Evolutionary conservation across 768 basidiomycete species (phyloP), one percentile per base, ranked within the genome.

Genomic region (Panaeolus cyanescens): DNA sequence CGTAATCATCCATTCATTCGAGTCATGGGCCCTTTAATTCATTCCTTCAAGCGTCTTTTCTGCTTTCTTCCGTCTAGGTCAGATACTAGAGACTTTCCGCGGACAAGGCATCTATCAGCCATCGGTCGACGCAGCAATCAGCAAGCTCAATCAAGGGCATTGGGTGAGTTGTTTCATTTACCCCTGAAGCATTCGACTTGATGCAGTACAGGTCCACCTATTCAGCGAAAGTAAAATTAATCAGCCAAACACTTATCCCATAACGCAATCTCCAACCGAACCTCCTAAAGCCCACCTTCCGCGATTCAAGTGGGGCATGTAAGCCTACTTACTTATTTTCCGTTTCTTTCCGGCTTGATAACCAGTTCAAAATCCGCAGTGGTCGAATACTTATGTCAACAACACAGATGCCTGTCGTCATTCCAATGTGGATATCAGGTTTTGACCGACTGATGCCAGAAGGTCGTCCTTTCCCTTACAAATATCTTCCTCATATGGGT

Each of bases 281-380:
- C 45, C 45, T 50, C 45, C 45, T 28, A 50, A 50, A 5, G 77
- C 80, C 17, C 72, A 72, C 65, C 74, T 97, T 56, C 81, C 87
- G 6, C 80, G 92, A 53, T 96, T 97, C 75, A 97, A 96, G 79
- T 98, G 96, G 96, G 96, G 96, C 60, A 79, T 96, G 95, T 96
- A 71, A 74, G 95, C 88, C 39, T 37, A 62, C 45, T 15, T 54
- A 62, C 30, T 17, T 36, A 45, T 28, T 15, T 54, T 32, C 56
- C 20, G 32, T 17, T 54, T 54, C 39, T 54, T 37, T 34, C 28
- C 25, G 32, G 31, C 40, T 19, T 50, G 30, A 36, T 59, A 39
- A 58, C 61, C 42, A 61, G 60, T 28, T 53, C 12, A n/a, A 56
- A 50, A 40, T 22, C 45, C 58, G 32, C 68, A 96, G 94, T 28